Percentiles rank a stretch among this genome's conserved stretches.
These are phyloP conservation scores for Tuber calosporum DNA, from an alignment of 495 filamentous ascomycete species.

Conservation along the genomic window DNA sequence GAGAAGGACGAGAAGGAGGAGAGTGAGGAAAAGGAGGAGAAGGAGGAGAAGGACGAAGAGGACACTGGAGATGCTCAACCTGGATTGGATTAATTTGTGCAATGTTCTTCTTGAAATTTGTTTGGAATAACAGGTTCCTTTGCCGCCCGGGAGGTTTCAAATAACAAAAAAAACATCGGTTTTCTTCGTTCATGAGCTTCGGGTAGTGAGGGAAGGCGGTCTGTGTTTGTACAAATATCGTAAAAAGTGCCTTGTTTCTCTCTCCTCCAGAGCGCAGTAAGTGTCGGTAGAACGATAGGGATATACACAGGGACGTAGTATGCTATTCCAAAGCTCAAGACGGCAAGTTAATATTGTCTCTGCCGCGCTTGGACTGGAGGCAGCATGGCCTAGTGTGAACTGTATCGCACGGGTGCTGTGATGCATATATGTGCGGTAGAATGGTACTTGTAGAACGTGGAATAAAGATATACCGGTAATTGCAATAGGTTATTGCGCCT, in stretches of 20 bases:
- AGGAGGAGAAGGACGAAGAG: constrained; percentile 16
- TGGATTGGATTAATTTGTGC: not conserved
- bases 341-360: not conserved
- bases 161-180: not conserved
- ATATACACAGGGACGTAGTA: not conserved
- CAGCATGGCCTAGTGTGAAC: not conserved
- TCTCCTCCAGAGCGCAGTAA: not conserved
- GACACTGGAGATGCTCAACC: constrained; percentile 11
- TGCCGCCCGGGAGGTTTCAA: not conserved
- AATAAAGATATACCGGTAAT: not conserved
- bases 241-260: not conserved
- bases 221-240: constrained; percentile 3
- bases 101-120: not conserved
- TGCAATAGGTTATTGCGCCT: not conserved
- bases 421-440: not conserved
- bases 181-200: not conserved
- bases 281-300: not conserved
- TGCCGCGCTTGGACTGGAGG: not conserved
- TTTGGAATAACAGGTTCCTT: not conserved
- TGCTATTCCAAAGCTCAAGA: not conserved
- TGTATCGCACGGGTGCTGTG: not conserved
- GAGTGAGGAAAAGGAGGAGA: constrained; percentile 14
- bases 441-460: not conserved
- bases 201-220: not conserved
- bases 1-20: constrained; percentile 1